Percentiles rank a stretch among this genome's conserved stretches.
These are phyloP conservation scores for Backusella circina DNA, from an alignment of 192 early-diverging fungal species.

Conservation along the genomic window DNA sequence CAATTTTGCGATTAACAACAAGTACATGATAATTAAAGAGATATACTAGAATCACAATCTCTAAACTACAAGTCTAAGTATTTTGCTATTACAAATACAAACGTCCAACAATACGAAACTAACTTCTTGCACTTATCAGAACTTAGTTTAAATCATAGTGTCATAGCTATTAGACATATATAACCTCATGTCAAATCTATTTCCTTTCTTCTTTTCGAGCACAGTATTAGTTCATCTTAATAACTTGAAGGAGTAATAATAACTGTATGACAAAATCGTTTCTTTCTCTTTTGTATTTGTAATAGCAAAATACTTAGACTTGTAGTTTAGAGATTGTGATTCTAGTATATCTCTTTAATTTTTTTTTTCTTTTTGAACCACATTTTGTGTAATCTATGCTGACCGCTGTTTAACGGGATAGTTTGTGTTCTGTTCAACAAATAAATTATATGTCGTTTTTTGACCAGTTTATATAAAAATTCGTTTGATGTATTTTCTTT, in stretches of 20 bases:
- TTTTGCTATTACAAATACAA: not conserved
- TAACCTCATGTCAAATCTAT: too few species aligned
- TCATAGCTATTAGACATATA: too few species aligned
- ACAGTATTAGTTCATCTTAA: too few species aligned
- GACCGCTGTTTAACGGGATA: not conserved
- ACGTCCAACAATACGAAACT: too few species aligned
- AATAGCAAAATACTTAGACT: not conserved
- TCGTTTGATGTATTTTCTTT: too few species aligned
- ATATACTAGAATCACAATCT: not conserved
- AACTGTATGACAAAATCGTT: too few species aligned
- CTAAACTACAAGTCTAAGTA: not conserved
- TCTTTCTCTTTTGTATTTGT: not conserved
- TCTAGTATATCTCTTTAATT: not conserved
- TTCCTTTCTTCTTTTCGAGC: too few species aligned
- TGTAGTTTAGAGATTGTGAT: not conserved
- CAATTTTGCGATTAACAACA: not conserved
- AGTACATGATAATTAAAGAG: not conserved
- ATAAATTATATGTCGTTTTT: not conserved
- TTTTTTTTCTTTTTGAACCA: not conserved
- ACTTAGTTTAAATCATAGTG: too few species aligned
- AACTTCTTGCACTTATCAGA: too few species aligned
- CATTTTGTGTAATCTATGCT: too few species aligned
- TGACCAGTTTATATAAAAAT: not conserved
- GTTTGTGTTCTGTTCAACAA: not conserved
- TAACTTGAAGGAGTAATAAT: too few species aligned